These are phyloP conservation scores for Sclerospora graminicola DNA, from an alignment of 352 stramenopile genomes.

Conservation along the genomic window DNA sequence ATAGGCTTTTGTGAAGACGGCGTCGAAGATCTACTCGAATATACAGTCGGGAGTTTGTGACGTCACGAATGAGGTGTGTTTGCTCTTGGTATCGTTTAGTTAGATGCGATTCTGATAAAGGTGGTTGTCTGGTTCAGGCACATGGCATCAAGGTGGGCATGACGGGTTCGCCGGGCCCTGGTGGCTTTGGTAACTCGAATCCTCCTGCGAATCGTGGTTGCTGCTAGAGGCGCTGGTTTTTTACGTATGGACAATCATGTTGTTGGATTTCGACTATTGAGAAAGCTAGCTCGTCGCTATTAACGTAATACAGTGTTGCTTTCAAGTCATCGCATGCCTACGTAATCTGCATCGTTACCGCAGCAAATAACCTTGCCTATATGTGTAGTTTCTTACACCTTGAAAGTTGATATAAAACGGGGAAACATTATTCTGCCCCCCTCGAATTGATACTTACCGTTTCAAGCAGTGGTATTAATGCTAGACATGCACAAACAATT, in stretches of 20 bases:
- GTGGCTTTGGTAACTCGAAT: constrained; percentile 70
- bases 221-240: constrained; percentile 38
- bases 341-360: too few species aligned
- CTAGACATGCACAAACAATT: too few species aligned
- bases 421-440: too few species aligned
- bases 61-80: constrained; percentile 87
- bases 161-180: constrained; percentile 66
- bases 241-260: neutral
- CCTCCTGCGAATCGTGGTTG: constrained; percentile 61
- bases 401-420: too few species aligned
- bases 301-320: too few species aligned
- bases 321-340: too few species aligned
- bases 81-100: neutral
- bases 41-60: constrained; percentile 92
- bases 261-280: too few species aligned
- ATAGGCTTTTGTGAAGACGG: constrained; percentile 92
- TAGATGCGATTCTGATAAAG: neutral
- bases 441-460: too few species aligned
- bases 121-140: constrained; percentile 24
- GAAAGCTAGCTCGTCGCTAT: too few species aligned
- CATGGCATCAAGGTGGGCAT: constrained; percentile 87
- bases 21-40: constrained; percentile 94
- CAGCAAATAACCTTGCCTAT: too few species aligned
- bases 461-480: too few species aligned
- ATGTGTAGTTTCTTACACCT: too few species aligned